These are phyloP conservation scores for Purpureocillium takamizusanense DNA, from an alignment of 2,329 filamentous ascomycete species.

Conservation along the genomic window DNA sequence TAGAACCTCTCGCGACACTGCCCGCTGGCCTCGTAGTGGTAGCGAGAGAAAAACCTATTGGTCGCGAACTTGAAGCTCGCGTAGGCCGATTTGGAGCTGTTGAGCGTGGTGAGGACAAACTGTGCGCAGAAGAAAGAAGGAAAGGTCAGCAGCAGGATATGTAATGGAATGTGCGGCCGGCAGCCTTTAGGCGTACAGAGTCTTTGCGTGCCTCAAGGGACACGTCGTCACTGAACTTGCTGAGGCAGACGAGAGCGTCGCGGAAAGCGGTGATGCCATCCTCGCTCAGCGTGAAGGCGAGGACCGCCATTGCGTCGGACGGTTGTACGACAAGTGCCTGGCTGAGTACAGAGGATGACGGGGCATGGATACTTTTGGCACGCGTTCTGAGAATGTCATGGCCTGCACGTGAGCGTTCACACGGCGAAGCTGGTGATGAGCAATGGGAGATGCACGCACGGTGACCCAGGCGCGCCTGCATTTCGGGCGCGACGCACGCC, in stretches of 20 bases:
- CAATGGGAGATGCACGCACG: too few relatives aligned
- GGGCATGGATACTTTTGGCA: too few relatives aligned
- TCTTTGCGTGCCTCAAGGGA: slow-evolving; percentile 64
- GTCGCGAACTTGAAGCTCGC: slow-evolving; percentile 61
- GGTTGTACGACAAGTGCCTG: too few relatives aligned
- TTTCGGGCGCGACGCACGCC: too few relatives aligned
- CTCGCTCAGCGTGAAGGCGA: slow-evolving; percentile 66
- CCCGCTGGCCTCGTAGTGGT: slow-evolving; percentile 50
- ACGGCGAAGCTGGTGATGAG: too few relatives aligned
- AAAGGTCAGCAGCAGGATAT: too few relatives aligned
- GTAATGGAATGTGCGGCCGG: background rate
- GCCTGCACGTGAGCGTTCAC: too few relatives aligned
- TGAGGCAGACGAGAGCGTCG: slow-evolving; percentile 64
- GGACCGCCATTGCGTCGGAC: slow-evolving; percentile 45
- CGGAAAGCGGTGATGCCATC: slow-evolving; percentile 63
- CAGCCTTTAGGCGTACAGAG: slow-evolving; percentile 35
- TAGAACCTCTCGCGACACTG: slow-evolving; percentile 55
- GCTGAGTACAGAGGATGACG: too few relatives aligned
- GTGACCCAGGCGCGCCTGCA: too few relatives aligned
- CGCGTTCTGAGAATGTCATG: too few relatives aligned
- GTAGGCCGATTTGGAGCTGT: slow-evolving; percentile 74
- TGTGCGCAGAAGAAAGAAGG: too few relatives aligned
- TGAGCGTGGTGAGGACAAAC: slow-evolving; percentile 67
- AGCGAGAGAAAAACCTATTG: slow-evolving; percentile 63
- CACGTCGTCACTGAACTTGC: slow-evolving; percentile 73